Conservation (phyloP, 495 filamentous ascomycete genomes). For the Sabuloglossum arenarium region DNA sequence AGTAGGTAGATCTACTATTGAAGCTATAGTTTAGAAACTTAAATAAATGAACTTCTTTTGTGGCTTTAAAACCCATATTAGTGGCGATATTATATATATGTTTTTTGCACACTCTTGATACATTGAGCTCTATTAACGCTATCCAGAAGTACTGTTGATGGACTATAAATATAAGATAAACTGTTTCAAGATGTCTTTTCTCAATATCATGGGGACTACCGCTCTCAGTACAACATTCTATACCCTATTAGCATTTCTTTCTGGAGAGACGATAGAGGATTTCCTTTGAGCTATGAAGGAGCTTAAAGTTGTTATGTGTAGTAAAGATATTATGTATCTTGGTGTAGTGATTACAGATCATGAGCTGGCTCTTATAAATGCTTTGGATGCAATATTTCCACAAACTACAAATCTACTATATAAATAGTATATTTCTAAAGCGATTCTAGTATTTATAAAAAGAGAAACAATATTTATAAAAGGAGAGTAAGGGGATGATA, state of each 20-base stretch:
- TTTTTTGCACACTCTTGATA: no score
- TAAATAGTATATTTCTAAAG: not conserved
- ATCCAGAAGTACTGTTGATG: no score
- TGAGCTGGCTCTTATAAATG: not conserved
- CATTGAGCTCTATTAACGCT: no score
- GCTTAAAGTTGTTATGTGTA: not conserved
- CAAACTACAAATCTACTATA: not conserved
- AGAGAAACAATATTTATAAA: not conserved
- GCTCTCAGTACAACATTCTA: conserved; percentile 5
- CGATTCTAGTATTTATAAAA: not conserved
- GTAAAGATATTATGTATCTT: not conserved
- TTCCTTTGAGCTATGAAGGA: not conserved
- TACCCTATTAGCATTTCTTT: conserved; percentile 3
- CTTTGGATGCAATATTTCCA: not conserved
- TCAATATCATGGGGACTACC: conserved; percentile 6
- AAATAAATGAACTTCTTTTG: not conserved
- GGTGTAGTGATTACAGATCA: not conserved
- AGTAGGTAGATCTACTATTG: not conserved
- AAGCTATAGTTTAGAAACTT: not conserved
- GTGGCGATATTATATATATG: not conserved
- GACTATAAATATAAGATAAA: conserved; percentile 11
- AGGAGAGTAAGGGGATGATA: not conserved
- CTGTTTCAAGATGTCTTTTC: conserved; percentile 8
- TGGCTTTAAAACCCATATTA: not conserved
- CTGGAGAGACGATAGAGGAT: not conserved